These are phyloP conservation scores for Massariosphaeria phaeospora DNA, from an alignment of 495 filamentous ascomycete species.

Conservation along the genomic window DNA sequence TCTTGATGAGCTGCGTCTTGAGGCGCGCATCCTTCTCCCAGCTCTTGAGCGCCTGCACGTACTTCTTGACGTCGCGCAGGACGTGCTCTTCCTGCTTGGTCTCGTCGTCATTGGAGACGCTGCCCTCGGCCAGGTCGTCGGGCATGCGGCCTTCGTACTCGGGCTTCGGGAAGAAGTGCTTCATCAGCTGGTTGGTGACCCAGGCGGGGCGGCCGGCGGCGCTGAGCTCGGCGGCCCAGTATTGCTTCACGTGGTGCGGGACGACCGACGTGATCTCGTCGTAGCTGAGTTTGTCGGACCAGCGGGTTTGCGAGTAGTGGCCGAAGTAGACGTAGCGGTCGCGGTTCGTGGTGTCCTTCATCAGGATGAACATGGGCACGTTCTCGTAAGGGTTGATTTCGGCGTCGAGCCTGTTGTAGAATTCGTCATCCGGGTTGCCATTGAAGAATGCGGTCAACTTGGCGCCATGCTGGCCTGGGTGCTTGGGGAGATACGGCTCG, in stretches of 20 bases:
- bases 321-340: slow-evolving; percentile 37
- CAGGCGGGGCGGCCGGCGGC: slow-evolving; percentile 33
- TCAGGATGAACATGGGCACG: slow-evolving; percentile 36
- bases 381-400: slow-evolving; percentile 24
- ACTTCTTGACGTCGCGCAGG: slow-evolving; percentile 23
- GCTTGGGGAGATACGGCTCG: slow-evolving; percentile 37
- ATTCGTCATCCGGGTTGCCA: slow-evolving; percentile 10
- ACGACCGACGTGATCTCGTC: slow-evolving; percentile 36
- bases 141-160: slow-evolving; percentile 29
- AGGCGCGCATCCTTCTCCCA: slow-evolving; percentile 37
- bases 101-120: not conserved
- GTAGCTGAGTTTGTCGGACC: slow-evolving; percentile 40
- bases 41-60: slow-evolving; percentile 30
- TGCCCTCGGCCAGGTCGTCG: not conserved
- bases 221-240: slow-evolving; percentile 36
- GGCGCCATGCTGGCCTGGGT: slow-evolving; percentile 39
- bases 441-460: slow-evolving; percentile 42
- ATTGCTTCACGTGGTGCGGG: slow-evolving; percentile 31
- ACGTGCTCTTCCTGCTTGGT: slow-evolving; percentile 21
- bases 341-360: not conserved
- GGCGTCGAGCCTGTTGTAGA: slow-evolving; percentile 21
- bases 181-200: slow-evolving; percentile 37
- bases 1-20: slow-evolving; percentile 31
- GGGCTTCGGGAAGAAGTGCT: slow-evolving; percentile 39
- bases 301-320: slow-evolving; percentile 37